Percentiles rank a stretch among this genome's conserved stretches.
phyloP scores from a whole-genome alignment of 2,329 filamentous ascomycete species.

The Xylariaceae sp. region DNA sequence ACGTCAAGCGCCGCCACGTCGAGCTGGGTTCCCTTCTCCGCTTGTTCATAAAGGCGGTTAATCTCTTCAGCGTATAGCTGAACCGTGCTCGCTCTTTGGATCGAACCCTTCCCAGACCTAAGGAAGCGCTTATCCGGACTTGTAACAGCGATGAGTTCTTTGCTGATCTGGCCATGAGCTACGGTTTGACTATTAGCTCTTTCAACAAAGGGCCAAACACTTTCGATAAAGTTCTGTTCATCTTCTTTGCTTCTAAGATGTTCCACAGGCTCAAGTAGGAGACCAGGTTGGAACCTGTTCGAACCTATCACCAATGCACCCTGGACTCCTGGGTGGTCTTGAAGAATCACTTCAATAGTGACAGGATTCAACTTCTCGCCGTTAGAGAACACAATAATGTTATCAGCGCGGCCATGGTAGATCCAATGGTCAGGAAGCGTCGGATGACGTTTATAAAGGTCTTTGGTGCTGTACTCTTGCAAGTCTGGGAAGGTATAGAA shows the following conservation, averaged over 20 bases:
- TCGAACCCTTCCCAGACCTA: conserved; percentile 41
- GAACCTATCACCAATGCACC: conserved; percentile 44
- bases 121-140: conserved; percentile 47
- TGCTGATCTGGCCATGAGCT: conserved; percentile 49
- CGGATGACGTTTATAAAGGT: conserved; percentile 35
- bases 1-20: conserved; percentile 29
- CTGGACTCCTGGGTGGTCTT: conserved; percentile 37
- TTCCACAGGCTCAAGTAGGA: conserved; percentile 50
- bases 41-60: conserved; percentile 44
- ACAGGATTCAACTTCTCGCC: conserved; percentile 51
- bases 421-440: conserved; percentile 31
- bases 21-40: conserved; percentile 20
- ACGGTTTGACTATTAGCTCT: conserved; percentile 47
- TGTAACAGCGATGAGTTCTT: conserved; percentile 45
- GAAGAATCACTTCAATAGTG: conserved; percentile 42
- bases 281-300: conserved; percentile 48
- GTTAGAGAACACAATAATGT: conserved; percentile 49
- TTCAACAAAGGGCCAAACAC: conserved; percentile 48
- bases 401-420: conserved; percentile 41
- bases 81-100: conserved; percentile 34
- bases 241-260: conserved; percentile 32
- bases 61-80: conserved; percentile 48
- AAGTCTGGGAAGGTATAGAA: conserved; percentile 36
- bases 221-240: conserved; percentile 41
- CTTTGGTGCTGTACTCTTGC: conserved; percentile 32